Conservation (phyloP, 1,284 basidiomycete species). For the Inonotus obliquus region DNA sequence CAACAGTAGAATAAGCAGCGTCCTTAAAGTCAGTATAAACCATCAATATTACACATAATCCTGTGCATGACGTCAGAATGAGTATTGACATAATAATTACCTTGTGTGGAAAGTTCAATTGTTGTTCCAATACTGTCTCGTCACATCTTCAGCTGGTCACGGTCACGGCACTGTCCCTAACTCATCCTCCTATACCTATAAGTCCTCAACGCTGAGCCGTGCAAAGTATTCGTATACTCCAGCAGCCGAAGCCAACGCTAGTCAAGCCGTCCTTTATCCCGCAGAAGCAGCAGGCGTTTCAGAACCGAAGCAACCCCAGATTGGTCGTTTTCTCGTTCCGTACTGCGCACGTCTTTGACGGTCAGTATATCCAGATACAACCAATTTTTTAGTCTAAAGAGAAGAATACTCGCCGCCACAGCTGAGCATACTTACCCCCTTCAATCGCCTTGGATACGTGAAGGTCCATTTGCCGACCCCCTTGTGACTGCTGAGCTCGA, state of each 20-base stretch:
- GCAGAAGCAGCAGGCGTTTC: neutral
- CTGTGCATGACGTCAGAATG: neutral
- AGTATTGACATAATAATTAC: neutral
- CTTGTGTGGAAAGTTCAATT: too few species aligned
- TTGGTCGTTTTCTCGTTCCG: neutral
- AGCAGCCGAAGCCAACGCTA: neutral
- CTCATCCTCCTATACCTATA: neutral
- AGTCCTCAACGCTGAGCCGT: neutral
- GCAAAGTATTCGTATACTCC: neutral
- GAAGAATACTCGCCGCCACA: neutral
- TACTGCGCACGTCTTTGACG: neutral
- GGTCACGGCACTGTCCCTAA: too few species aligned
- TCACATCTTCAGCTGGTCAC: too few species aligned
- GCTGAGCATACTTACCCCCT: neutral
- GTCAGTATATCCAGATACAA: neutral
- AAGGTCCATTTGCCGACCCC: too few species aligned
- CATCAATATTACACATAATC: neutral
- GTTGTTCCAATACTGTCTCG: too few species aligned
- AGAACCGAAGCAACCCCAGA: neutral
- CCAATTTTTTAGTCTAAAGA: neutral
- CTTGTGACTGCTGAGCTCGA: too few species aligned
- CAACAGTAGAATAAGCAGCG: too few species aligned
- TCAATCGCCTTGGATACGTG: neutral
- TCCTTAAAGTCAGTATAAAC: too few species aligned
- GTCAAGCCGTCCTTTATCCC: neutral